phyloP scores from a whole-genome alignment of 2,329 filamentous ascomycete genomes.

The Verticillium dahliae region DNA sequence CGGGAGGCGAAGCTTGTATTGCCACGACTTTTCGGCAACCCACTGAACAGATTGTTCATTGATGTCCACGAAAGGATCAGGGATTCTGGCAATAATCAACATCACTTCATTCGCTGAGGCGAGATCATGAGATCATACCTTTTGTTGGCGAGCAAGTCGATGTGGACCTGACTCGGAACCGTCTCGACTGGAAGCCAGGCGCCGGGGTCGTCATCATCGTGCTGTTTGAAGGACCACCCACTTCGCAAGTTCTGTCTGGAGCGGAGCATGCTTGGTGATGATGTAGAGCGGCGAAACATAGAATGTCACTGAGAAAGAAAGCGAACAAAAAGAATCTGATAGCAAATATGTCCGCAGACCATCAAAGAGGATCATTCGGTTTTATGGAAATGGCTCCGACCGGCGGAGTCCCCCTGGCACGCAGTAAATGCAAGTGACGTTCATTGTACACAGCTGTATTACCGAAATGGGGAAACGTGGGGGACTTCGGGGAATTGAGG shows the following conservation, averaged over 20 bases:
- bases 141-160: conserved; percentile 28
- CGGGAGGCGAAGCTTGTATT: conserved; percentile 40
- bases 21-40: conserved; percentile 57
- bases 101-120: background rate
- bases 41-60: conserved; percentile 55
- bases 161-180: conserved; percentile 29
- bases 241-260: conserved; percentile 6
- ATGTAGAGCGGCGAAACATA: background rate
- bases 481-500: background rate
- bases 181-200: conserved; percentile 25
- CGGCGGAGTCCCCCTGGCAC: too few relatives aligned
- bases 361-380: too few relatives aligned
- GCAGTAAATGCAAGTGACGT: too few relatives aligned
- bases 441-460: background rate
- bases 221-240: conserved; percentile 20
- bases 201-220: conserved; percentile 13
- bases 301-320: background rate
- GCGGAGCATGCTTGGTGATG: background rate
- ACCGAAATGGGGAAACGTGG: background rate
- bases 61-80: conserved; percentile 52
- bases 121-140: conserved; percentile 15
- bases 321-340: too few relatives aligned
- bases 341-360: too few relatives aligned
- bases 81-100: conserved; percentile 25
- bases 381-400: too few relatives aligned